These are phyloP conservation scores for Novymonas esmeraldas DNA, from an alignment of 208 protist species.

Conservation along the genomic window DNA sequence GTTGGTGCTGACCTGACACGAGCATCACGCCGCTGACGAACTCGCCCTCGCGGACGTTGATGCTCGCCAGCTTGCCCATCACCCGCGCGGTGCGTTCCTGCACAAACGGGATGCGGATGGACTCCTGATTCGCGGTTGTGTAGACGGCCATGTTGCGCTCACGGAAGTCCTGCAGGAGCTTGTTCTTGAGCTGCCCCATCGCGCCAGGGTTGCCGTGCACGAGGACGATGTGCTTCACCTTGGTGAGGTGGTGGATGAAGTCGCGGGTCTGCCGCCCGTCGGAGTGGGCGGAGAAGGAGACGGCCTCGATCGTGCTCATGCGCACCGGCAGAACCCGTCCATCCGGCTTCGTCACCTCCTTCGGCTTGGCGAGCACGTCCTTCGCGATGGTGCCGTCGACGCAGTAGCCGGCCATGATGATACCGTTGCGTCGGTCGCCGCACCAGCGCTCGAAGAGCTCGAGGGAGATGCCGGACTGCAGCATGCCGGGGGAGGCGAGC, in stretches of 20 bases:
- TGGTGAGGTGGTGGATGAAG: conserved; percentile 82
- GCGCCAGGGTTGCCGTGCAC: conserved; percentile 96
- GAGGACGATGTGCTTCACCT: conserved; percentile 91
- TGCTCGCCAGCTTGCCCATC: conserved; percentile 75
- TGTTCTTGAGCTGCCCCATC: conserved; percentile 93
- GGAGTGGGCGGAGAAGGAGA: conserved; percentile 98
- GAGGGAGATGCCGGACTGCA: conserved; percentile 97
- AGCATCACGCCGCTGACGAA: conserved; percentile 91
- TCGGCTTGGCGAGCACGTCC: conserved; percentile 81
- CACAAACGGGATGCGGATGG: conserved; percentile 94
- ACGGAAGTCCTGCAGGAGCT: conserved; percentile 88
- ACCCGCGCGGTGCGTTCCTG: conserved; percentile 93
- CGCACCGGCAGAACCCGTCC: conserved; percentile 91
- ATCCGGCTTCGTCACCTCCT: conserved; percentile 90
- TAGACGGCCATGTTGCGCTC: conserved; percentile 85
- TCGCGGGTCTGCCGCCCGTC: conserved; percentile 95
- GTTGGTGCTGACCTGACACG: conserved; percentile 81
- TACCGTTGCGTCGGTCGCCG: conserved; percentile 94
- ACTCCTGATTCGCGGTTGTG: conserved; percentile 94
- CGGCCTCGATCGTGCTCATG: conserved; percentile 92
- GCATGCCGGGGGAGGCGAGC: conserved; percentile 96
- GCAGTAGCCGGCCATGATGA: conserved; percentile 98
- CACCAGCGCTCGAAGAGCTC: conserved; percentile 99
- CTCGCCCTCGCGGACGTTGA: conserved; percentile 47
- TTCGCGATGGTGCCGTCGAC: conserved; percentile 98